Percentiles rank a stretch among this genome's conserved stretches.
Conservation (phyloP, 129 eudicot genomes). For the Solidago caesia region DNA sequence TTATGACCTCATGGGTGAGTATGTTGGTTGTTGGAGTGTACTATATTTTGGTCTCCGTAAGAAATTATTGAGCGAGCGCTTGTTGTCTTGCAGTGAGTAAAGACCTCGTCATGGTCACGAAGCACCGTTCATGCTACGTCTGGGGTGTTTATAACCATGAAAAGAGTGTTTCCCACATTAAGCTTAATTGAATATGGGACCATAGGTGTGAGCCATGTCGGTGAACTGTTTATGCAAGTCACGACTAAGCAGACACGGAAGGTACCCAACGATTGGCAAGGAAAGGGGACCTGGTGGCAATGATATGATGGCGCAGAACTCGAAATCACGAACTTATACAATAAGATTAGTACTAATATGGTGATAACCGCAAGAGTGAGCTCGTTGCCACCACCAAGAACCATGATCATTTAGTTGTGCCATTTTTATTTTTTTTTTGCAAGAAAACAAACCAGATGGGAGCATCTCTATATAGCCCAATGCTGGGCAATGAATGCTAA, state of each 20-base stretch:
- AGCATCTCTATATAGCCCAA: no score
- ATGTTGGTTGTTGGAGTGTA: neutral
- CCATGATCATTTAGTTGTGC: no score
- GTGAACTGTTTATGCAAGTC: neutral
- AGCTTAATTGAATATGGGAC: neutral
- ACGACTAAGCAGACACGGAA: neutral
- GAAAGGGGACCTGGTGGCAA: neutral
- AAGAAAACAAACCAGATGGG: no score
- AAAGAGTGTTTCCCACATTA: neutral
- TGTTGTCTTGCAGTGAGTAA: neutral
- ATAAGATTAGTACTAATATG: neutral
- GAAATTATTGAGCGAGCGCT: neutral
- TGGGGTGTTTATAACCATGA: neutral
- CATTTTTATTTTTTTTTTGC: no score
- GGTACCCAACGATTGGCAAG: neutral
- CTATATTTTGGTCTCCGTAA: slow-evolving; percentile 1
- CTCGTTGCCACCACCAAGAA: neutral
- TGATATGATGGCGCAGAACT: neutral
- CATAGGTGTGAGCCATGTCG: neutral
- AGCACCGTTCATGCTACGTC: neutral
- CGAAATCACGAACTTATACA: neutral
- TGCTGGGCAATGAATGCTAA: no score
- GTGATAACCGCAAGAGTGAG: neutral
- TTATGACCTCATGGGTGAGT: neutral
- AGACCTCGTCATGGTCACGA: neutral